A percentile compares a stretch with the other conserved stretches of the same genome.
Evolutionary conservation across 148 eudicot genomes (phyloP).

Genomic region (Vaccinium corymbosum): DNA sequence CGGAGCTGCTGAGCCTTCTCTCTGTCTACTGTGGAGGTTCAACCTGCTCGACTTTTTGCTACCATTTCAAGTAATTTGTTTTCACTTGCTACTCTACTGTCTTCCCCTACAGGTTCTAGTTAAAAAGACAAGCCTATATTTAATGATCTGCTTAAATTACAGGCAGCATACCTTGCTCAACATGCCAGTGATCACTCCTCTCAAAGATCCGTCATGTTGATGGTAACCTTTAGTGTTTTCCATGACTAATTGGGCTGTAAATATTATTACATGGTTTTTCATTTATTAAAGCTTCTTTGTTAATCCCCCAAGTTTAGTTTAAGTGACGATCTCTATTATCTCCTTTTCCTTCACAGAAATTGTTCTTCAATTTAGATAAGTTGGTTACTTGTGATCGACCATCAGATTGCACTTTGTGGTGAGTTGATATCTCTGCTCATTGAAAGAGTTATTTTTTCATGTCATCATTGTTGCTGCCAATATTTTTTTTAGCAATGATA

Average conservation of each 20-base stretch:
- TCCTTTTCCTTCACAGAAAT: constrained; percentile 51
- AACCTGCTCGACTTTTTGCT: constrained; percentile 64
- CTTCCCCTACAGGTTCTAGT: constrained; percentile 1
- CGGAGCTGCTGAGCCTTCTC: constrained; percentile 84
- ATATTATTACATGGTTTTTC: not conserved
- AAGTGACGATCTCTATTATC: constrained; percentile 10
- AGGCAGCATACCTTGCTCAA: constrained; percentile 76
- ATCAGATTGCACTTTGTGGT: constrained; percentile 66
- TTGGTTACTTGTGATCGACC: constrained; percentile 74
- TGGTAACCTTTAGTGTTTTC: constrained; percentile 45
- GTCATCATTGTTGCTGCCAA: not conserved
- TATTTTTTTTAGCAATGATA: not conserved
- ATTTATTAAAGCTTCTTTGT: constrained; percentile 1
- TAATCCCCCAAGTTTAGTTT: constrained; percentile 4
- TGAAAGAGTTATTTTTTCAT: constrained; percentile 3
- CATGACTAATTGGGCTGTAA: not conserved
- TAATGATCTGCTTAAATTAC: constrained; percentile 19
- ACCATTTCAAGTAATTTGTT: constrained; percentile 72
- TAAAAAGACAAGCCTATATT: not conserved
- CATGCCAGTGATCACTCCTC: constrained; percentile 26
- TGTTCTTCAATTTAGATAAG: constrained; percentile 67
- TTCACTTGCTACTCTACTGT: constrained; percentile 4
- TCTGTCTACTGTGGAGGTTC: constrained; percentile 55
- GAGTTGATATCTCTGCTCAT: constrained; percentile 31
- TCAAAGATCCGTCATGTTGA: constrained; percentile 55